These are phyloP conservation scores for Trichoderma cornu-damae DNA, from an alignment of 2,329 filamentous ascomycete genomes.

Conservation along the genomic window DNA sequence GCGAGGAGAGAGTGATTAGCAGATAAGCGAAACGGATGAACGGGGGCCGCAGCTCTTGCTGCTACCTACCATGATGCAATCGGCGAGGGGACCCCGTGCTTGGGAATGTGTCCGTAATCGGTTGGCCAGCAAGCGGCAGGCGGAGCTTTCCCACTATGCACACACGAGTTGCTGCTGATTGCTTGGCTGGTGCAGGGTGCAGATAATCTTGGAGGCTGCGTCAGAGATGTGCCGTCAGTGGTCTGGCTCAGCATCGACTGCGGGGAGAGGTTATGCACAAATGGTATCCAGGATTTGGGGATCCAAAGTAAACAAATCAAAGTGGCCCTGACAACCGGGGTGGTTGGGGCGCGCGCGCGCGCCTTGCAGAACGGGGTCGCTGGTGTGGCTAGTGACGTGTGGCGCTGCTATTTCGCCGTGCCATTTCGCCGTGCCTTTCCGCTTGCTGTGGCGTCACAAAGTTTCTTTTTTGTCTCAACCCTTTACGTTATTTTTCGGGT, in stretches of 20 bases:
- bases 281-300: neutral
- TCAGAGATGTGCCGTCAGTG: neutral
- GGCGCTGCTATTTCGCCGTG: neutral
- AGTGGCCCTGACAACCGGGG: constrained; percentile 26
- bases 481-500: neutral
- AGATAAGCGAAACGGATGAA: constrained; percentile 14
- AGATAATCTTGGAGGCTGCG: neutral
- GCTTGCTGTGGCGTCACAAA: constrained; percentile 7
- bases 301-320: constrained; percentile 28
- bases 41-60: constrained; percentile 18
- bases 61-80: constrained; percentile 30
- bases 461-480: neutral
- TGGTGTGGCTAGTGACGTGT: constrained; percentile 20
- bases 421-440: no score
- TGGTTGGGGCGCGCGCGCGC: neutral
- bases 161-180: neutral
- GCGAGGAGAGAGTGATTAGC: constrained; percentile 24
- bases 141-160: constrained; percentile 1
- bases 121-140: constrained; percentile 24
- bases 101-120: constrained; percentile 5
- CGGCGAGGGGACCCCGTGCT: constrained; percentile 12
- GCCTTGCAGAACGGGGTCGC: constrained; percentile 24
- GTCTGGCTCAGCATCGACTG: neutral
- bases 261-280: constrained; percentile 3
- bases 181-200: neutral